Evolutionary conservation across 78 protist genomes (phyloP).

Genomic region (Paratrimastix pyriformis): DNA sequence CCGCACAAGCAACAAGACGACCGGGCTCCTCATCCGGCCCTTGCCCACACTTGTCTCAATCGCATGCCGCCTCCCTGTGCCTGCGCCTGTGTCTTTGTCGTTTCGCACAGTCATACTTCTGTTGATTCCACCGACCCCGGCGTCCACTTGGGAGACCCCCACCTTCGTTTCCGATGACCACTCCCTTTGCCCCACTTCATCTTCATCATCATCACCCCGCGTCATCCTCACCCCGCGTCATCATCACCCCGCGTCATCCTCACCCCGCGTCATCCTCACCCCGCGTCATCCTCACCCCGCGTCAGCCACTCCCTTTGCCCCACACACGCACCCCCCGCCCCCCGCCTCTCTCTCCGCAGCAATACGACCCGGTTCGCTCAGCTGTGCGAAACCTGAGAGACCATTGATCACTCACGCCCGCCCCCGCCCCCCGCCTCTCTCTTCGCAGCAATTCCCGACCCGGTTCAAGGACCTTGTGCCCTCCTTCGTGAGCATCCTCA

Average conservation of each 20-base stretch:
- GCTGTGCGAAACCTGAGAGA: background rate
- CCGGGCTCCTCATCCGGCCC: background rate
- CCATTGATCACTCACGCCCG: background rate
- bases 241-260: too few relatives aligned
- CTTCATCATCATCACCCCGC: too few relatives aligned
- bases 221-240: too few relatives aligned
- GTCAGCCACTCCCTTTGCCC: too few relatives aligned
- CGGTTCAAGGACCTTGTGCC: slow-evolving; percentile 50
- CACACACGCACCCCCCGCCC: too few relatives aligned
- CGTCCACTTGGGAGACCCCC: background rate
- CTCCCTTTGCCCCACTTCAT: background rate
- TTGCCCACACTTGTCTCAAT: background rate
- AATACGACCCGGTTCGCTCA: background rate
- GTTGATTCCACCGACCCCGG: background rate
- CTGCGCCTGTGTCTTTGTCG: slow-evolving; percentile 9
- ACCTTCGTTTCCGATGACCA: background rate
- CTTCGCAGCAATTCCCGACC: slow-evolving; percentile 14
- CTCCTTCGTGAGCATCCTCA: slow-evolving; percentile 62
- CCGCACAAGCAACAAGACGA: background rate
- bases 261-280: too few relatives aligned
- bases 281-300: too few relatives aligned
- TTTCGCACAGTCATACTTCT: background rate
- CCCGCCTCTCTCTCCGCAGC: background rate
- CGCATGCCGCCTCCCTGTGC: slow-evolving; percentile 58
- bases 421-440: slow-evolving; percentile 23